Percentiles rank a stretch among this genome's conserved stretches.
These are phyloP conservation scores for Trichodelitschia bisporula DNA, from an alignment of 495 filamentous ascomycete genomes.

Conservation along the genomic window DNA sequence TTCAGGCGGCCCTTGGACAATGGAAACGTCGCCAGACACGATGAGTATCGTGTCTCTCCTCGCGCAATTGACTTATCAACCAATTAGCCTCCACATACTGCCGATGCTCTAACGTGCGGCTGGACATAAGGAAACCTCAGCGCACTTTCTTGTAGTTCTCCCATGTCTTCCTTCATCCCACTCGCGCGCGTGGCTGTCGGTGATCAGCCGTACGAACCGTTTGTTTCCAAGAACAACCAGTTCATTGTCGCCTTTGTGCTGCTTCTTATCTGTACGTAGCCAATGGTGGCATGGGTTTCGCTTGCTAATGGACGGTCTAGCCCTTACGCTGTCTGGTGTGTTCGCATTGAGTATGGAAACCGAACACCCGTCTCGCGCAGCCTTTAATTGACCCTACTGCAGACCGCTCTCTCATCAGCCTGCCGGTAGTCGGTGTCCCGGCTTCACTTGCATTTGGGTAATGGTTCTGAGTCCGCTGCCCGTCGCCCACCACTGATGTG, in stretches of 20 bases:
- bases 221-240: conserved; percentile 60
- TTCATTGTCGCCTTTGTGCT: conserved; percentile 63
- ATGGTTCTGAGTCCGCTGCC: conserved; percentile 7
- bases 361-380: neutral
- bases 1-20: too few relatives aligned
- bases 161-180: too few relatives aligned
- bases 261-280: conserved; percentile 33
- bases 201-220: conserved; percentile 57
- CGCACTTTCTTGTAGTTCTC: too few relatives aligned
- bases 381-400: conserved; percentile 3
- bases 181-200: conserved; percentile 71
- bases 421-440: conserved; percentile 60
- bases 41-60: too few relatives aligned
- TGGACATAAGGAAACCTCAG: too few relatives aligned
- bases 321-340: conserved; percentile 36
- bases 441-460: conserved; percentile 82
- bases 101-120: too few relatives aligned
- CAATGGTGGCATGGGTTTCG: neutral
- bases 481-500: conserved; percentile 4
- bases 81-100: too few relatives aligned
- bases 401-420: conserved; percentile 70
- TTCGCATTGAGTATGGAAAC: conserved; percentile 57
- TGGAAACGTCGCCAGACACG: too few relatives aligned
- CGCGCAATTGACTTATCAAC: too few relatives aligned
- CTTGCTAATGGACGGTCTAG: conserved; percentile 18